Percentiles rank a stretch among this genome's conserved stretches.
phyloP scores from a whole-genome alignment of 2,329 filamentous ascomycete genomes.

The Botrytis fragariae region DNA sequence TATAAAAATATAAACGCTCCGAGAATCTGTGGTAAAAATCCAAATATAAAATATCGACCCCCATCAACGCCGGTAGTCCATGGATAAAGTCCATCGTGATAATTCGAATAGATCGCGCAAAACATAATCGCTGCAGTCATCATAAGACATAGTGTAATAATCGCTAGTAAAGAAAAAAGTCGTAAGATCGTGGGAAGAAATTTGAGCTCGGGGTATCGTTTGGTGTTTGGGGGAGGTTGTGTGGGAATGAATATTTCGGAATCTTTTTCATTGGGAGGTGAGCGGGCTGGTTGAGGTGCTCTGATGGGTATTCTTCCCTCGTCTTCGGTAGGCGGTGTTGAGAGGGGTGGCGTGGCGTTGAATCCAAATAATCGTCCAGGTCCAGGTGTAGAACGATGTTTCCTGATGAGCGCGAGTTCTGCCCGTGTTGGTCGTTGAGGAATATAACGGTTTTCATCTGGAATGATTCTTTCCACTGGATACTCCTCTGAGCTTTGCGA shows the following conservation, averaged over 20 bases:
- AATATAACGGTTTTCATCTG: slow-evolving; percentile 42
- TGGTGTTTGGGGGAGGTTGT: slow-evolving; percentile 43
- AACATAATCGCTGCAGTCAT: slow-evolving; percentile 74
- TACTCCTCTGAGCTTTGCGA: slow-evolving; percentile 43
- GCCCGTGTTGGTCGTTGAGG: slow-evolving; percentile 30
- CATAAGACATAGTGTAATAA: slow-evolving; percentile 60
- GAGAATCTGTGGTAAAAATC: slow-evolving; percentile 77
- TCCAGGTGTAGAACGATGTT: slow-evolving; percentile 39
- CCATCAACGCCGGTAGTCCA: slow-evolving; percentile 68
- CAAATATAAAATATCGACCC: slow-evolving; percentile 78
- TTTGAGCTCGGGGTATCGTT: slow-evolving; percentile 54
- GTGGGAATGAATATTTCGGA: slow-evolving; percentile 49
- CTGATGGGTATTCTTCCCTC: slow-evolving; percentile 2
- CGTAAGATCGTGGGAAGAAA: slow-evolving; percentile 73
- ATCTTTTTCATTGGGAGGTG: slow-evolving; percentile 16
- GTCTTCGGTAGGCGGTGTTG: slow-evolving; percentile 18
- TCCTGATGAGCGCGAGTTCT: slow-evolving; percentile 38
- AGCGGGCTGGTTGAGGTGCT: background rate
- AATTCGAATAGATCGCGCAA: slow-evolving; percentile 65
- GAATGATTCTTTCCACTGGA: slow-evolving; percentile 50
- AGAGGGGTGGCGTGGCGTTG: slow-evolving; percentile 36
- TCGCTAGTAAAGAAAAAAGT: slow-evolving; percentile 57
- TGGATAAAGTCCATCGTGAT: slow-evolving; percentile 61
- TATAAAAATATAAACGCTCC: slow-evolving; percentile 72
- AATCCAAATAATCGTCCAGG: slow-evolving; percentile 34